Conservation (phyloP, 169 alveolate genomes). For the Babesia gibsoni region DNA sequence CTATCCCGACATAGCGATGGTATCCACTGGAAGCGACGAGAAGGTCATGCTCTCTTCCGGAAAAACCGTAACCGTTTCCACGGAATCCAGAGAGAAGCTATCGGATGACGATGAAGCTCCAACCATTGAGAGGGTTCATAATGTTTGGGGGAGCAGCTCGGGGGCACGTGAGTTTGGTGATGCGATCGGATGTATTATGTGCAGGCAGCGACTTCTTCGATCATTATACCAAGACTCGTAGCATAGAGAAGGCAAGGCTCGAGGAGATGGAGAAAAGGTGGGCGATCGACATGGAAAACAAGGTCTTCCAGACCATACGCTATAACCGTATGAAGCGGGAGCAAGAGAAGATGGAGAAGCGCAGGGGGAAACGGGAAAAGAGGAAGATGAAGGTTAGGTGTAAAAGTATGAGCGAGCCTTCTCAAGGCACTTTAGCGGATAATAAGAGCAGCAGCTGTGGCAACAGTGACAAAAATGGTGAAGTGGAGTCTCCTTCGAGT, state of each 20-base stretch:
- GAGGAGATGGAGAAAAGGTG: slow-evolving; percentile 60
- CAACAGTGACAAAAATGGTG: not conserved
- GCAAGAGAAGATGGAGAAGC: slow-evolving; percentile 53
- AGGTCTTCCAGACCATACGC: slow-evolving; percentile 63
- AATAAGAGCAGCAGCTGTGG: not conserved
- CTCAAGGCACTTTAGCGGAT: no score
- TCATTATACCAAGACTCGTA: slow-evolving; percentile 64
- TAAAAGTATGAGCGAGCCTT: no score
- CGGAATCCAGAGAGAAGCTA: slow-evolving; percentile 11
- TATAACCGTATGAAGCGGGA: slow-evolving; percentile 58
- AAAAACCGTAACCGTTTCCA: slow-evolving; percentile 45
- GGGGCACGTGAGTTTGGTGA: slow-evolving; percentile 63
- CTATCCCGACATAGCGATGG: no score
- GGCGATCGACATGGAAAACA: slow-evolving; percentile 65
- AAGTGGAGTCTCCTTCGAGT: not conserved
- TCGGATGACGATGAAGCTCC: slow-evolving; percentile 46
- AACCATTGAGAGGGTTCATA: slow-evolving; percentile 61
- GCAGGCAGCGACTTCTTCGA: slow-evolving; percentile 75
- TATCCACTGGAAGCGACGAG: slow-evolving; percentile 23
- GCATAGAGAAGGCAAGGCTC: slow-evolving; percentile 57
- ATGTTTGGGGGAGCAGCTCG: slow-evolving; percentile 78
- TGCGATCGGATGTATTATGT: not conserved
- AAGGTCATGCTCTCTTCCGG: slow-evolving; percentile 66
- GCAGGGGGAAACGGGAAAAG: slow-evolving; percentile 57
- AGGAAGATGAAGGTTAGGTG: slow-evolving; percentile 52